Base-by-base conservation (phyloP, 768 basidiomycete genomes). In the Daedaleopsis sinensis region DNA sequence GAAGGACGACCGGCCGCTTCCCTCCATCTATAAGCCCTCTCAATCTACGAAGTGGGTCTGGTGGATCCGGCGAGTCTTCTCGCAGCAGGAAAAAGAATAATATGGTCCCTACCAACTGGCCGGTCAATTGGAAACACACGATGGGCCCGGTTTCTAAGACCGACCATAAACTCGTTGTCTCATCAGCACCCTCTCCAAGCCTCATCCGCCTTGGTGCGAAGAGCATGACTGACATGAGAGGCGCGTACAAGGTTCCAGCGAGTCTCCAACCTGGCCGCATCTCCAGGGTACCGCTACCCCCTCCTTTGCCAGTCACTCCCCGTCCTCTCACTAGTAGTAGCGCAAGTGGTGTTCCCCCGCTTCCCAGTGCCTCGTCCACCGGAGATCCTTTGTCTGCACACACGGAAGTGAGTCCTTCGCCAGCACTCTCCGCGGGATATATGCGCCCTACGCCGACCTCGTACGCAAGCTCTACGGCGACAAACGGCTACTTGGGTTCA, bases 171-270 rank as follows among this genome's bases (percentile, higher is more conserved):
- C 59, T 73, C 5, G 70, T 75, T 50, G 39, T 42, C 13, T 70
- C 77, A 53, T 64, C 70, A 2, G 68, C 77, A 1, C 73, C 79
- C 6, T 57, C 75, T 1, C 65, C 42, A 74, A 71, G 62, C 64
- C 58, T 58, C 74, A 75, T 49, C 67, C 76, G 50, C 60, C 72
- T 49, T n/a, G 57, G 39, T 65, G 69, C 82, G n/a, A 86, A 85
- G 72, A 89, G 86, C 65, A 83, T 87, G 80, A 82, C 82, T 62
- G 83, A 84, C 61, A 74, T 85, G 49, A 76, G 79, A 48, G 74
- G 72, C 49, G 63, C 65, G 19, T 72, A 69, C 36, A 65, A 67
- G 47, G 76, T 78, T 60, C 77, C 78, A 7, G 44, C 70, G 11
- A 76, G 60, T 43, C 64, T 79, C 21, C 73, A 73, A 66, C 72